These are phyloP conservation scores for Exophiala sp. DNA, from an alignment of 2,329 filamentous ascomycete genomes.

Conservation along the genomic window DNA sequence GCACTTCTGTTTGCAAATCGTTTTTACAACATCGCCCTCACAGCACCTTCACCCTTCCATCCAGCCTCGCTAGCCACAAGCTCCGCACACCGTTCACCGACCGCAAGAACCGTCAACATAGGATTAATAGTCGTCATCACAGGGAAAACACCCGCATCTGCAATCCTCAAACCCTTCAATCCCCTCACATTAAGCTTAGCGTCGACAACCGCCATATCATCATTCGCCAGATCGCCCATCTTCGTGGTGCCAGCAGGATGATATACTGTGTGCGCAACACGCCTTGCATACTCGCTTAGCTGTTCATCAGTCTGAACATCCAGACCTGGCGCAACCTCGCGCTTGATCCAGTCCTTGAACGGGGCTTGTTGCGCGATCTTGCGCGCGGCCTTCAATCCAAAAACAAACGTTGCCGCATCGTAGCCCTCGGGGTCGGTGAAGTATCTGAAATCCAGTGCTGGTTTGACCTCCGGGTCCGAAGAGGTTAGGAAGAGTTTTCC, in stretches of 20 bases:
- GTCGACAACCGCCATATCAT: slow-evolving; percentile 77
- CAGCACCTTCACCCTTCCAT: slow-evolving; percentile 46
- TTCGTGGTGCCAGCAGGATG: slow-evolving; percentile 86
- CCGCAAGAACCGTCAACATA: slow-evolving; percentile 81
- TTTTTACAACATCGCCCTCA: not conserved
- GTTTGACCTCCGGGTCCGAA: slow-evolving; percentile 70
- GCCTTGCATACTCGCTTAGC: slow-evolving; percentile 74
- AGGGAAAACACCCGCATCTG: slow-evolving; percentile 84
- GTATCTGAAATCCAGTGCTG: slow-evolving; percentile 82
- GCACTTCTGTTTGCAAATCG: too few species aligned
- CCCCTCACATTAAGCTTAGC: slow-evolving; percentile 68
- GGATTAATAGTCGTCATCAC: slow-evolving; percentile 84
- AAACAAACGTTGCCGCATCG: slow-evolving; percentile 76
- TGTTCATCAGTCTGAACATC: slow-evolving; percentile 72
- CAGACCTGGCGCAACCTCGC: slow-evolving; percentile 75
- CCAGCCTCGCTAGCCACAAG: slow-evolving; percentile 72
- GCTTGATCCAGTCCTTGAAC: slow-evolving; percentile 79
- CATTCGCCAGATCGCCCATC: slow-evolving; percentile 72
- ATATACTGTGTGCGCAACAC: slow-evolving; percentile 83
- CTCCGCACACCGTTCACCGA: slow-evolving; percentile 82
- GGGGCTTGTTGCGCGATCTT: slow-evolving; percentile 70
- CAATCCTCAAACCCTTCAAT: slow-evolving; percentile 70
- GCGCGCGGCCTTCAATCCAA: slow-evolving; percentile 73
- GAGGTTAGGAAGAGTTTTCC: slow-evolving; percentile 76
- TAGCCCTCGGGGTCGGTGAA: slow-evolving; percentile 84